These are phyloP conservation scores for Paecilomyces dactylethromorphus DNA, from an alignment of 2,329 filamentous ascomycete genomes.

Conservation along the genomic window DNA sequence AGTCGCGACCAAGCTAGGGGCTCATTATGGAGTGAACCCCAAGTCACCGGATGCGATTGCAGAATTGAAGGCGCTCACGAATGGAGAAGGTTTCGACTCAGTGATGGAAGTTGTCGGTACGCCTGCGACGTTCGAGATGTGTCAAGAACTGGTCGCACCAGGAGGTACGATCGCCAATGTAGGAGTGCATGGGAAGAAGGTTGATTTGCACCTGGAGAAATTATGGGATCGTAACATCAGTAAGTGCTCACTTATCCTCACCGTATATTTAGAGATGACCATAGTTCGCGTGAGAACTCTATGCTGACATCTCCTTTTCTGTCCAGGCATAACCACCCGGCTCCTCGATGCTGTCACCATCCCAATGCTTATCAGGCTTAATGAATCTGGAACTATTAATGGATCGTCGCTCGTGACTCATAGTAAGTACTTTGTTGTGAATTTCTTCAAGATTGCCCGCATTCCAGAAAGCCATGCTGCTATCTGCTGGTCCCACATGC, in stretches of 20 bases:
- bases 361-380: conserved; percentile 44
- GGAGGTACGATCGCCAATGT: conserved; percentile 53
- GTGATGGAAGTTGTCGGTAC: conserved; percentile 55
- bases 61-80: conserved; percentile 39
- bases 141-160: conserved; percentile 47
- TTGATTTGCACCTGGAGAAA: conserved; percentile 46
- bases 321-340: background rate
- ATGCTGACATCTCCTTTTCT: background rate
- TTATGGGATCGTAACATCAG: conserved; percentile 51
- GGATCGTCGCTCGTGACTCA: conserved; percentile 42
- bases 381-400: conserved; percentile 36
- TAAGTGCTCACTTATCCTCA: conserved; percentile 22
- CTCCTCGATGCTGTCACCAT: conserved; percentile 30
- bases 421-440: conserved; percentile 20
- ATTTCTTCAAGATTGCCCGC: background rate
- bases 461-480: background rate
- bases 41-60: conserved; percentile 28
- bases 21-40: conserved; percentile 40
- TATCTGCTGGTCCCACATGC: background rate
- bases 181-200: conserved; percentile 52
- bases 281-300: background rate
- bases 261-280: background rate
- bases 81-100: conserved; percentile 49
- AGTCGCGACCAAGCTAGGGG: conserved; percentile 44
- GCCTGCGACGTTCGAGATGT: conserved; percentile 47